A percentile compares a stretch with the other conserved stretches of the same genome.
Conservation (phyloP, 345 rosid species). For the Aquilaria malaccensis region DNA sequence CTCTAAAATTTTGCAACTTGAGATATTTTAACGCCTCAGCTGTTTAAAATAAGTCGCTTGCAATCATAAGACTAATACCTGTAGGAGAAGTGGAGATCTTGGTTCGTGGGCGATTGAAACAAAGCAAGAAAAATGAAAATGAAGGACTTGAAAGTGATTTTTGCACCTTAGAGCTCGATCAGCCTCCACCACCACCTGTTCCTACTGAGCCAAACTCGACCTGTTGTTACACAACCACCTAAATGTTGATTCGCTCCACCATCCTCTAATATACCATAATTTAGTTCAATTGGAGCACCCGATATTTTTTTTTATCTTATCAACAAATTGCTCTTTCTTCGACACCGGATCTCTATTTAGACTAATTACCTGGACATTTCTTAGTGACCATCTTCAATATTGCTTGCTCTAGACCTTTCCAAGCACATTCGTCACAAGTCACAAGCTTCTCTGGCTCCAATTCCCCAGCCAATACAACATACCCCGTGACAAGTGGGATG, state of each 20-base stretch:
- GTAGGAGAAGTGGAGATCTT: too few relatives aligned
- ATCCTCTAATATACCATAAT: slow-evolving; percentile 29
- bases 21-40: too few relatives aligned
- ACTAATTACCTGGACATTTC: slow-evolving; percentile 48
- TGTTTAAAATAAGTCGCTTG: too few relatives aligned
- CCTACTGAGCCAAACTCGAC: slow-evolving; percentile 16
- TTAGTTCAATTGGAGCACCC: slow-evolving; percentile 42
- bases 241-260: slow-evolving; percentile 67
- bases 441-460: slow-evolving; percentile 64
- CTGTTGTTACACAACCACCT: slow-evolving; percentile 68
- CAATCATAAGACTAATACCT: too few relatives aligned
- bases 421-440: slow-evolving; percentile 37
- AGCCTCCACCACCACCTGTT: slow-evolving; percentile 29
- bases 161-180: slow-evolving; percentile 35
- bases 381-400: slow-evolving; percentile 43
- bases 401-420: slow-evolving; percentile 56
- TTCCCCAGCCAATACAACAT: slow-evolving; percentile 90
- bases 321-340: slow-evolving; percentile 39
- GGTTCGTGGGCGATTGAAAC: too few relatives aligned
- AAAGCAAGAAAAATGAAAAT: too few relatives aligned
- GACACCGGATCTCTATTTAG: slow-evolving; percentile 47
- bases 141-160: too few relatives aligned
- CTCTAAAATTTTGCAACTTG: too few relatives aligned
- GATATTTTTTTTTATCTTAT: slow-evolving; percentile 43
- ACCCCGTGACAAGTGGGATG: slow-evolving; percentile 28